Base-by-base conservation (phyloP, 1,284 basidiomycete species). In the Ustilago esculenta region DNA sequence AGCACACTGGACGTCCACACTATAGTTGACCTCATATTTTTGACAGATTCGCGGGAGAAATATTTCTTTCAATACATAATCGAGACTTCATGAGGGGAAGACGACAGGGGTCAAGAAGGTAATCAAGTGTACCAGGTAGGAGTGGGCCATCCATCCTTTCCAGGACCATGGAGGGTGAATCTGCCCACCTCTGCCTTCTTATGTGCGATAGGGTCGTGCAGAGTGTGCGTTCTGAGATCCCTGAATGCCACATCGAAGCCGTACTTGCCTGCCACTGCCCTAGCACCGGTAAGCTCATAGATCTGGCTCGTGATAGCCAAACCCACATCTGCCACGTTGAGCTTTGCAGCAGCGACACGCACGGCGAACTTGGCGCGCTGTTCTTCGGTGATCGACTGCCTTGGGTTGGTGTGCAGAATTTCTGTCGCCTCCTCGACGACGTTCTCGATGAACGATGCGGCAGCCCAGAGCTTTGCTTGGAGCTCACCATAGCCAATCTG, bases 141-240 rank as follows among this genome's bases (percentile, higher is more conserved):
- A 9, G 68, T 68, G 20, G 75, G 71, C 75, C 75, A 77, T 10
- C 73, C 75, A 25, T 77, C 75, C 46, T 75, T 55, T 8, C 71
- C 72, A 21, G 73, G 72, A 7, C 73, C 75, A 44, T 75, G 58
- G 21, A 81, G 68, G 24, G 71, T 57, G 29, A 49, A 79, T 10
- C 80, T 51, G 10, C 75, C 79, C 6, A 80, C 76, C 57, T 81
- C 79, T 0, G 77, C 79, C 24, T 67, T 49, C 60, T 79, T 78
- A 69, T 81, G 78, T 4, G 73, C 79, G 29, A 81, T 77, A 10
- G 81, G 81, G 51, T 82, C 81, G 65, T 82, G 81, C 39, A 82
- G 70, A 6, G 75, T 66, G 64, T 82, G 76, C 1, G 76, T 78
- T 29, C 76, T 53, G 27, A 78, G 37, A 32, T 78, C 76, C 7